phyloP scores from a whole-genome alignment of 208 protist genomes.

The Phytomonas francai region DNA sequence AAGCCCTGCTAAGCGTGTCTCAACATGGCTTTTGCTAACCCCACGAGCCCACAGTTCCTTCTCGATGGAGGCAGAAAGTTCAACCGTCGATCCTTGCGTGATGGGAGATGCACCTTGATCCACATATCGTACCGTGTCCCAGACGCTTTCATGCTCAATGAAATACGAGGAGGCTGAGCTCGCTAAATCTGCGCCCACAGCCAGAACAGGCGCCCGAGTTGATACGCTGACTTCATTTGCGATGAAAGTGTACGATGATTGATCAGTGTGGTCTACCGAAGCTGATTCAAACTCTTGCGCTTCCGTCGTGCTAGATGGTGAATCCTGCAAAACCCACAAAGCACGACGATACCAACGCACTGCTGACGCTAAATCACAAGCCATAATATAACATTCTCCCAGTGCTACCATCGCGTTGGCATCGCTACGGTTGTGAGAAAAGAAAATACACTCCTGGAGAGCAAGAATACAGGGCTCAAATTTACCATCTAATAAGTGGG shows the following conservation, averaged over 20 bases:
- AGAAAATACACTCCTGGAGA: slow-evolving; percentile 71
- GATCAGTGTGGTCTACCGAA: background rate
- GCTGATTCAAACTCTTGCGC: background rate
- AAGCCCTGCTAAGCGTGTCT: slow-evolving; percentile 52
- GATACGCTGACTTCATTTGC: background rate
- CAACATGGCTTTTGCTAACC: slow-evolving; percentile 27
- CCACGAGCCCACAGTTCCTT: background rate
- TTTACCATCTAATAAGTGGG: slow-evolving; percentile 29
- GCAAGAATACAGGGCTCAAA: slow-evolving; percentile 48
- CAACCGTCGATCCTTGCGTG: background rate
- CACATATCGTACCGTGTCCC: background rate
- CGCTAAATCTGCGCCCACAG: background rate
- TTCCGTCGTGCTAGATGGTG: background rate
- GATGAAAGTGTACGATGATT: background rate
- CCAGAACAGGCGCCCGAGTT: background rate
- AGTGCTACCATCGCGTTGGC: slow-evolving; percentile 61
- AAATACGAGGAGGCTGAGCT: background rate
- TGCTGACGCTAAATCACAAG: slow-evolving; percentile 78
- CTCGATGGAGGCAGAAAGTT: background rate
- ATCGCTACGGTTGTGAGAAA: slow-evolving; percentile 38
- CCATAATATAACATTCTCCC: slow-evolving; percentile 74
- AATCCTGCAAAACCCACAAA: slow-evolving; percentile 49
- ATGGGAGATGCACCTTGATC: background rate
- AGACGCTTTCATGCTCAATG: background rate
- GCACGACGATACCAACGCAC: slow-evolving; percentile 74